Evolutionary conservation across 1,139 yeast species (phyloP).

Genomic region (Suhomyces maxii): DNA sequence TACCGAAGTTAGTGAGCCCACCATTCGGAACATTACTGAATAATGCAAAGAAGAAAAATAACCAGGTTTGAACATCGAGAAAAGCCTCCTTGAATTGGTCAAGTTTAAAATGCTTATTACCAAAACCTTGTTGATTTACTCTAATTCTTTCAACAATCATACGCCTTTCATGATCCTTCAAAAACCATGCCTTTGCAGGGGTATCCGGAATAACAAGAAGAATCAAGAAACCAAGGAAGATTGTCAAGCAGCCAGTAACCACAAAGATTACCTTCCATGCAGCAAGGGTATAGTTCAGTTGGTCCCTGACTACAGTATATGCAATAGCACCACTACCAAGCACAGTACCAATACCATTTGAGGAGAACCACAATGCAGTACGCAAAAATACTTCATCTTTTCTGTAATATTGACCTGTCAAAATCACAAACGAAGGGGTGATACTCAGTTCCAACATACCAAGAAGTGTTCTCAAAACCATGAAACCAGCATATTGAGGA

Average conservation of each 20-base stretch:
- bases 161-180: conserved; percentile 42
- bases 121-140: conserved; percentile 54
- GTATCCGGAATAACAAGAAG: conserved; percentile 51
- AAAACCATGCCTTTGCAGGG: conserved; percentile 53
- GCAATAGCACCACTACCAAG: conserved; percentile 54
- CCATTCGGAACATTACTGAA: conserved; percentile 53
- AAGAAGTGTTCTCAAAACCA: conserved; percentile 44
- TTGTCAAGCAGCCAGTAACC: conserved; percentile 48
- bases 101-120: conserved; percentile 52
- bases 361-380: conserved; percentile 50
- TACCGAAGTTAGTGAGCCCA: conserved; percentile 50
- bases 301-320: conserved; percentile 41
- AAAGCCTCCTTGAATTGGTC: conserved; percentile 58
- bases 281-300: conserved; percentile 30
- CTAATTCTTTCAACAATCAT: conserved; percentile 36
- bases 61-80: conserved; percentile 42
- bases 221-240: conserved; percentile 43
- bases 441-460: conserved; percentile 59
- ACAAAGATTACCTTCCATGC: conserved; percentile 51
- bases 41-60: conserved; percentile 41
- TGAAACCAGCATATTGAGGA: conserved; percentile 38
- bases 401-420: conserved; percentile 57
- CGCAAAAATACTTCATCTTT: conserved; percentile 51
- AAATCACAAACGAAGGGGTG: conserved; percentile 53
- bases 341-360: conserved; percentile 52